These are phyloP conservation scores for Pichia heedii DNA, from an alignment of 805 yeast genomes.

Conservation along the genomic window DNA sequence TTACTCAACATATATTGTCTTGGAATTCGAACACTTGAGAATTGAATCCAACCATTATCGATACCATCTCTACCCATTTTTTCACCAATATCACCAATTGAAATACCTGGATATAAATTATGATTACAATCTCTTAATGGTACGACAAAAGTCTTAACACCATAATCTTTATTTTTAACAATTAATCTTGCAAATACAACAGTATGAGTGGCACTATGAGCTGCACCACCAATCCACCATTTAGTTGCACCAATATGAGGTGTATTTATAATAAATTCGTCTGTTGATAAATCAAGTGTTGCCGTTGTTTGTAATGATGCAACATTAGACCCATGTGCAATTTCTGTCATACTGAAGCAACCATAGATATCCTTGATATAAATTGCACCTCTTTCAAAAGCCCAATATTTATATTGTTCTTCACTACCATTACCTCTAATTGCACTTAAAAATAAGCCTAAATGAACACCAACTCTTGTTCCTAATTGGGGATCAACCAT, in stretches of 20 bases:
- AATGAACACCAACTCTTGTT: slow-evolving; percentile 81
- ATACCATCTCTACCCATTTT: slow-evolving; percentile 96
- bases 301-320: slow-evolving; percentile 94
- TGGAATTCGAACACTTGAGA: slow-evolving; percentile 75
- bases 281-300: slow-evolving; percentile 53
- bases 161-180: slow-evolving; percentile 77
- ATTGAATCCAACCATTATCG: slow-evolving; percentile 96
- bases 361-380: slow-evolving; percentile 61
- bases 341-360: slow-evolving; percentile 89
- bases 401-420: slow-evolving; percentile 80
- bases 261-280: slow-evolving; percentile 69
- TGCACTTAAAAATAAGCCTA: slow-evolving; percentile 76
- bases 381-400: slow-evolving; percentile 55
- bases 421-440: slow-evolving; percentile 82
- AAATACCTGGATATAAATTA: slow-evolving; percentile 66
- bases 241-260: slow-evolving; percentile 91
- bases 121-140: slow-evolving; percentile 75
- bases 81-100: slow-evolving; percentile 87
- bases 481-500: slow-evolving; percentile 71
- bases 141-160: slow-evolving; percentile 87
- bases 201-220: slow-evolving; percentile 84
- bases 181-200: slow-evolving; percentile 79
- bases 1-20: slow-evolving; percentile 74
- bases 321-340: slow-evolving; percentile 91
- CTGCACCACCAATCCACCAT: slow-evolving; percentile 99